Evolutionary conservation across 768 basidiomycete species (phyloP), one percentile per base, ranked within the genome.

Genomic region (Lactifluus rugatus): DNA sequence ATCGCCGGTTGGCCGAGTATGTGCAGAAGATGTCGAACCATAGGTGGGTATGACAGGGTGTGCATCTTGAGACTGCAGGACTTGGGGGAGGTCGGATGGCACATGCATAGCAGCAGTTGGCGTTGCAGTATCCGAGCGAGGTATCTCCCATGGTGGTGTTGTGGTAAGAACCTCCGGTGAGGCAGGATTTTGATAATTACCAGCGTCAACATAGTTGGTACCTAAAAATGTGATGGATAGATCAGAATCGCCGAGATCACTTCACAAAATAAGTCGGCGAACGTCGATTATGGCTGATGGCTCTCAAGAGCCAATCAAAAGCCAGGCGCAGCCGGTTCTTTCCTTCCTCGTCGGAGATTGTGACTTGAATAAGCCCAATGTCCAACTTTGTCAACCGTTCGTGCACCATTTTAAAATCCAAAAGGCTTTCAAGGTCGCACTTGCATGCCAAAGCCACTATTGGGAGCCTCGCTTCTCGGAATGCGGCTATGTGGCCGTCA

Each of bases 401-500:
- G 21, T 74, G 64, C 4, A 81, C 83, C 48, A 70, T 71, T 53
- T 75, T 71, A 10, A 85, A 81, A 62, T 85, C 77, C n/a, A 90
- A 75, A 41, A 73, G 73, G 39, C 73, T 74, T 19, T 76, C 75
- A 19, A 86, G 72, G 66, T 95, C 89, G 5, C 85, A 84, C 70
- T 96, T 97, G 74, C 93, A 92, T 4, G 89, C 91, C 14, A 97
- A 75, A 13, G 92, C 87, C 46, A 95, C 77, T 25, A 80, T 73
- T 9, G 87, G 80, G 37, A 87, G 72, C 57, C 78, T 79, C 66
- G 81, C 71, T 52, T 76, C 73, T 65, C 72, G 74, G 70, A 81
- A 85, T 58, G 78, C 72, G 64, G 77, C 89, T 92, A 65, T 23
- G 57, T 31, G 25, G 28, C 23, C 52, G 54, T 59, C 39, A 61